Conservation (phyloP, 2,329 filamentous ascomycete species). For the Beauveria sp. region DNA sequence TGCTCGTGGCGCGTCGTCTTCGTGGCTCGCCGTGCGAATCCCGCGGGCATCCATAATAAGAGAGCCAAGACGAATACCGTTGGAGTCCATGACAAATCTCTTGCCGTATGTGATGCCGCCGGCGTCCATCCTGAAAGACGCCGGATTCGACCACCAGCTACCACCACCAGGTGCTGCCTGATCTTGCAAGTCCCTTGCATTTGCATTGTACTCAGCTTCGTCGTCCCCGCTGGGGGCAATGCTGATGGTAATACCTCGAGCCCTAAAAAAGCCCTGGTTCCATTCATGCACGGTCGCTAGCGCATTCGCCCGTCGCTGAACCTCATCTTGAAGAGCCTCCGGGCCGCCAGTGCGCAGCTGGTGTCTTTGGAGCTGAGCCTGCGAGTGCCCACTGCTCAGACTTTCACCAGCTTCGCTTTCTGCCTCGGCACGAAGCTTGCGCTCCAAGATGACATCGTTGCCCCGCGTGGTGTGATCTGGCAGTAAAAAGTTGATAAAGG, state of each 20-base stretch:
- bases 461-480: slow-evolving; percentile 36
- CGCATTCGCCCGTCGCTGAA: slow-evolving; percentile 22
- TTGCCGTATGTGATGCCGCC: slow-evolving; percentile 36
- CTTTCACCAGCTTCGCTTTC: slow-evolving; percentile 18
- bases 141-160: neutral
- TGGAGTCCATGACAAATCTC: slow-evolving; percentile 34
- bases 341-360: slow-evolving; percentile 21
- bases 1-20: neutral
- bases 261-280: slow-evolving; percentile 50
- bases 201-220: neutral
- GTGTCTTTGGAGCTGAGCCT: slow-evolving; percentile 36
- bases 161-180: neutral
- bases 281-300: slow-evolving; percentile 42
- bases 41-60: slow-evolving; percentile 34
- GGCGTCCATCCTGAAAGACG: slow-evolving; percentile 32
- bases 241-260: slow-evolving; percentile 38
- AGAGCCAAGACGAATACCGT: slow-evolving; percentile 38
- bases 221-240: slow-evolving; percentile 18
- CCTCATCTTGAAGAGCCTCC: slow-evolving; percentile 12
- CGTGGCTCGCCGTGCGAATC: slow-evolving; percentile 20
- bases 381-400: slow-evolving; percentile 16
- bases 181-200: slow-evolving; percentile 10
- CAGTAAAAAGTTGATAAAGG: slow-evolving; percentile 49
- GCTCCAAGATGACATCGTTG: slow-evolving; percentile 41
- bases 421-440: slow-evolving; percentile 38